phyloP scores from a whole-genome alignment of 192 early-diverging fungal species.

The Coemansia sp. region DNA sequence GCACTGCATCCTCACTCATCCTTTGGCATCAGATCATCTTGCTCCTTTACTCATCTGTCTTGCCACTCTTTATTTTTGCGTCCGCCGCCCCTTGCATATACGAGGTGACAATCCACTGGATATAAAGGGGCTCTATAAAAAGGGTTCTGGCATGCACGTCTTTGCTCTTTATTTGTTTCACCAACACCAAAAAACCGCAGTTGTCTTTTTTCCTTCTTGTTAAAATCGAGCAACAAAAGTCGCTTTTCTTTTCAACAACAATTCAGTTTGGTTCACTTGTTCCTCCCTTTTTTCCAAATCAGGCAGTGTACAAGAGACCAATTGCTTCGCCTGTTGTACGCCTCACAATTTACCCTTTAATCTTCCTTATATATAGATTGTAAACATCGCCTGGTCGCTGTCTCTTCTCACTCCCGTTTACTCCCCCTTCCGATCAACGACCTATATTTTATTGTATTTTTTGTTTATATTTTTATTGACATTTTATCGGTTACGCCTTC shows the following conservation, averaged over 20 bases:
- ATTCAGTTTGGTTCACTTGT: not conserved
- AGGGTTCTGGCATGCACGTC: not conserved
- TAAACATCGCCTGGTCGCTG: not conserved
- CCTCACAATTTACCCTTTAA: conserved; percentile 6
- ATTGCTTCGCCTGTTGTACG: not conserved
- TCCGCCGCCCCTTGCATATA: not conserved
- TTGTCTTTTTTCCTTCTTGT: not conserved
- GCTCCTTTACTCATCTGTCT: not conserved
- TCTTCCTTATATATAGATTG: conserved; percentile 8
- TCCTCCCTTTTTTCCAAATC: conserved; percentile 6
- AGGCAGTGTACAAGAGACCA: conserved; percentile 1
- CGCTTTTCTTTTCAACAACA: not conserved
- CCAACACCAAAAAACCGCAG: not conserved
- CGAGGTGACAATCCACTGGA: not conserved
- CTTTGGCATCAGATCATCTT: conserved; percentile 1
- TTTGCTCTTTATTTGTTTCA: not conserved
- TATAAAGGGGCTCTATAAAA: not conserved
- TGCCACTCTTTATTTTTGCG: not conserved
- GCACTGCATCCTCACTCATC: not conserved
- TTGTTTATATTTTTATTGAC: not conserved
- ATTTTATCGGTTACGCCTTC: not conserved
- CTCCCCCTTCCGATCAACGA: not conserved
- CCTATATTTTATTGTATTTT: not conserved
- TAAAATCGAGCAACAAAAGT: not conserved
- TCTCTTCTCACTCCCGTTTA: not conserved